Percentiles rank a stretch among this genome's conserved stretches.
Evolutionary conservation across 345 rosid genomes (phyloP).

Genomic region (Acer campestre): DNA sequence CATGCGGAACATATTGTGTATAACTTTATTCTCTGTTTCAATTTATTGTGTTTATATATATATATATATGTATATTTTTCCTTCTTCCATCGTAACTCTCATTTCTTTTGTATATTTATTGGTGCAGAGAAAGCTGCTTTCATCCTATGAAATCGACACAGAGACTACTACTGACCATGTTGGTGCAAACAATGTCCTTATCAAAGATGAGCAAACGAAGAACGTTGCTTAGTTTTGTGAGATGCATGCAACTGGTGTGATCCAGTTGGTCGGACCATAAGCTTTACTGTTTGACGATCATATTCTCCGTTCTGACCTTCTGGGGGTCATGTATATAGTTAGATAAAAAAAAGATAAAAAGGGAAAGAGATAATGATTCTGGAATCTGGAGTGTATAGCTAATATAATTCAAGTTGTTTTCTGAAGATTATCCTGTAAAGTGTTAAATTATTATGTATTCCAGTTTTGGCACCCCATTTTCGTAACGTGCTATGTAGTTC

Average conservation of each 20-base stretch:
- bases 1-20: neutral
- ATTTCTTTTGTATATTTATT: neutral
- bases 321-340: constrained; percentile 20
- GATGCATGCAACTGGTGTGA: neutral
- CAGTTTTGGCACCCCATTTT: constrained; percentile 8
- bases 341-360: neutral
- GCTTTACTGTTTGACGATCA: constrained; percentile 18
- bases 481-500: neutral
- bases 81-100: neutral
- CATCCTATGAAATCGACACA: constrained; percentile 59
- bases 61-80: neutral
- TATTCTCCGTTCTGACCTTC: neutral
- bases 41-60: neutral
- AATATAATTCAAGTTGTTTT: neutral
- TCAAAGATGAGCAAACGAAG: constrained; percentile 31
- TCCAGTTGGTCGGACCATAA: neutral
- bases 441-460: constrained; percentile 10
- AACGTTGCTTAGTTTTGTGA: constrained; percentile 36
- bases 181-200: constrained; percentile 30
- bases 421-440: neutral
- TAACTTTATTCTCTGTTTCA: neutral
- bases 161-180: constrained; percentile 29
- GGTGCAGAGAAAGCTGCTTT: constrained; percentile 79
- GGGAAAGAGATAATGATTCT: neutral
- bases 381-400: constrained; percentile 13